Evolutionary conservation across 345 rosid species (phyloP).

Genomic region (Lepidium sativum): DNA sequence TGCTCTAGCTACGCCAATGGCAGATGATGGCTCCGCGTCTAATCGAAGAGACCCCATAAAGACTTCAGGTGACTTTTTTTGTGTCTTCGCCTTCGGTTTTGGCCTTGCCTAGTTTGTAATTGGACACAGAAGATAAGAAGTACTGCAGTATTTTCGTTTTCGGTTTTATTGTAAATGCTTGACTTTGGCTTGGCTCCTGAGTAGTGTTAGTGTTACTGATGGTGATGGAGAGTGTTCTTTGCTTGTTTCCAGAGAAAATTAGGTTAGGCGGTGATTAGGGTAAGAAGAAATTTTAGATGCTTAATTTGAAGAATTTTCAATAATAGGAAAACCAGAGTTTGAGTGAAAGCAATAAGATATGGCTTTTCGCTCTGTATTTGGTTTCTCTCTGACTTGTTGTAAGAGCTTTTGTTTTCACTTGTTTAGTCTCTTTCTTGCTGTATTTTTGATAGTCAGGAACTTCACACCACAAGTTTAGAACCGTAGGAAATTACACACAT

Average conservation of each 20-base stretch:
- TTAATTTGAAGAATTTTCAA: no score
- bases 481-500: not conserved
- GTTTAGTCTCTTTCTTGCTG: not conserved
- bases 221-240: not conserved
- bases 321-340: no score
- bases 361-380: not conserved
- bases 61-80: constrained; percentile 47
- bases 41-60: constrained; percentile 66
- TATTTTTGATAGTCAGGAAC: not conserved
- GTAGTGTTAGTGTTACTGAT: not conserved
- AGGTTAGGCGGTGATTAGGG: not conserved
- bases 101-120: constrained; percentile 16
- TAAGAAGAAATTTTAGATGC: not conserved
- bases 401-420: not conserved
- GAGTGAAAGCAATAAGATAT: no score
- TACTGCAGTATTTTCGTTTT: not conserved
- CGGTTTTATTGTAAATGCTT: not conserved
- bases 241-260: constrained; percentile 16
- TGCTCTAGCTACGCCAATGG: constrained; percentile 36
- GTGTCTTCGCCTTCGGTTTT: not conserved
- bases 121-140: not conserved
- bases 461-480: not conserved
- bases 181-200: constrained; percentile 1
- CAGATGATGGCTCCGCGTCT: constrained; percentile 50
- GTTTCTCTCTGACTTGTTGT: not conserved